phyloP scores from a whole-genome alignment of 2,329 filamentous ascomycete species.

The Plectosphaerella plurivora region DNA sequence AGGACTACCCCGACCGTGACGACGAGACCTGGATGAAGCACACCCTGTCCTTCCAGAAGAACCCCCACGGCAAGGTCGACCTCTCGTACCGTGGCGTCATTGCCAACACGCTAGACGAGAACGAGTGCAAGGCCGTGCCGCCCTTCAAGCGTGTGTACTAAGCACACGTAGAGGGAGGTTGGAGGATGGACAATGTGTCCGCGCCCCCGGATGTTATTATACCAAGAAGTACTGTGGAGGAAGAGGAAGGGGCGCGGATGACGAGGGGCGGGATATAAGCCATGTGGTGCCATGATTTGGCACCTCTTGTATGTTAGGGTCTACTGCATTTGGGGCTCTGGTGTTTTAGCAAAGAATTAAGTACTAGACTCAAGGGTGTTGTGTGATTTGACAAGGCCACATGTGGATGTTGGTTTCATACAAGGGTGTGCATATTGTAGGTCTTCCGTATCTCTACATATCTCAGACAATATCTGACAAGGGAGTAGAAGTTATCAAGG shows the following conservation, averaged over 20 bases:
- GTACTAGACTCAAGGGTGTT: not conserved
- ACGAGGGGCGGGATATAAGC: not conserved
- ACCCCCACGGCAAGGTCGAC: slow-evolving; percentile 82
- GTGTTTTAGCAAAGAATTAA: not conserved
- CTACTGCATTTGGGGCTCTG: not conserved
- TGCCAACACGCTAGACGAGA: slow-evolving; percentile 81
- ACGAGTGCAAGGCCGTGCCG: slow-evolving; percentile 92
- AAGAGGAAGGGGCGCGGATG: no score
- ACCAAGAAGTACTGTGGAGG: not conserved
- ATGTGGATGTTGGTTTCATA: no score
- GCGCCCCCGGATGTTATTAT: not conserved
- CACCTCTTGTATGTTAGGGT: not conserved
- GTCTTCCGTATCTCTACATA: no score
- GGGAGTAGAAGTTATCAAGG: no score
- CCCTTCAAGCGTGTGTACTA: slow-evolving; percentile 95
- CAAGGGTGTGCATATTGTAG: no score
- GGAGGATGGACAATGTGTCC: not conserved
- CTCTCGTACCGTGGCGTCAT: slow-evolving; percentile 83
- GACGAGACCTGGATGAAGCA: slow-evolving; percentile 99
- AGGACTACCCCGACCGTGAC: slow-evolving; percentile 94
- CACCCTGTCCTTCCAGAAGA: slow-evolving; percentile 92
- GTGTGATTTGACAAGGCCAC: no score
- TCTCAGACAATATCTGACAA: no score
- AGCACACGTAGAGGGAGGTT: slow-evolving; percentile 13
- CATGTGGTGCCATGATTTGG: not conserved